Base-by-base conservation (phyloP, 306 rosid species). In the Vigna hirtella region DNA sequence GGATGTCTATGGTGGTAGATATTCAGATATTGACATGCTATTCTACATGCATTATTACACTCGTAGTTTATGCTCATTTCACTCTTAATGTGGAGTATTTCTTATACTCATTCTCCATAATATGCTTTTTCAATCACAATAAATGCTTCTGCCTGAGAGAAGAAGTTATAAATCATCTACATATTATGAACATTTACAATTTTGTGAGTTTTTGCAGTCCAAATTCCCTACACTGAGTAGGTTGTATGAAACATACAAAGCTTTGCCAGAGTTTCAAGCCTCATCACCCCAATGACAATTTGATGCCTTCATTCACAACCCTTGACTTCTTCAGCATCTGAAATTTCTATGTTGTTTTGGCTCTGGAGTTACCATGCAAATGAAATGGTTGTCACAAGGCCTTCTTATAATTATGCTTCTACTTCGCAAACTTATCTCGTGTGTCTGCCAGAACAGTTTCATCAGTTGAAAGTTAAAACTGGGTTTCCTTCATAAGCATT, bases 261-360 rank as follows among this genome's bases (percentile, higher is more conserved):
- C 51, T 49, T 59, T 85, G 47, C 82, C 85, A 24, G 87, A 85
- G 78, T 85, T 80, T 34, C 85, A 64, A 51, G 87, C 84, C 40
- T 85, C 90, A 2, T 80, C 79, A 45, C 91, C 85, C 16, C 87
- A 77, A 56, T 64, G 80, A 48, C 91, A 87, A 74, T 82, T 84
- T 48, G 88, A 85, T 66, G 88, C 82, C 40, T 45, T 30, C 68
- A 43, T 7, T 13, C 45, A 34, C 17, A 70, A 51, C 18, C 28
- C 49, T 32, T 13, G 20, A 52, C 7, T 61, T 12, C 45, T 30
- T 30, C 10, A 30, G 42, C 4, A 28, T 30, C 42, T 59, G 42
- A 17, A 14, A 59, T 14, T 30, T 28, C 13, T 28, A 2, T 57
- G 15, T 13, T 14, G 30, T 59, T 59, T 59, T 26, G 18, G 65